Base-by-base conservation (phyloP, 371 early-diverging fungal species). In the Mortierella sp. region DNA sequence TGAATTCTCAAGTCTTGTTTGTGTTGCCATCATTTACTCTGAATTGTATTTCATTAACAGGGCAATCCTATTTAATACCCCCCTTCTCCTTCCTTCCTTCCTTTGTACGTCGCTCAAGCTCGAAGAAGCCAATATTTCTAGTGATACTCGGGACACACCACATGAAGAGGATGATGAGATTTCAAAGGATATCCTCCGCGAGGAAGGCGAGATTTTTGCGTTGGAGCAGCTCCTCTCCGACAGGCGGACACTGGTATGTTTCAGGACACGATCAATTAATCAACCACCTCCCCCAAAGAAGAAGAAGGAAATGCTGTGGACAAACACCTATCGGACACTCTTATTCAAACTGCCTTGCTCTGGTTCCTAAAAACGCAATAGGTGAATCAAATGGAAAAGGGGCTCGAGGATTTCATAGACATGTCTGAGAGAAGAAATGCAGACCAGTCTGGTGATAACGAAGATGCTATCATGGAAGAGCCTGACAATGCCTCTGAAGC, bases 141-240 rank as follows among this genome's bases (percentile, higher is more conserved):
- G 46, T 2, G 65, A 60, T 4, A 37, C 47, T 51, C 77, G 64
- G 44, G 77, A 61, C 16, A 57, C 57, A 43, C 37, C 16, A 9
- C 23, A 15, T 4, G 63, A 70, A 46, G 71, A 66, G 26, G 64
- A 50, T 11, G 67, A 60, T 11, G 75, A 66, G 12, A 51, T 75
- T 43, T 55, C 64, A 57, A 45, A 58, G 18, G 81, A 75, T 60
- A 68, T 75, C 37, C 52, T 58, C 21, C 65, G 81, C 1, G 76
- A 81, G 44, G 81, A 81, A 68, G 75, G 81, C 51, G 81, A 81
- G 66, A 72, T 81, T 48, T 75, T 69, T 66, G 76, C 72, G 9
- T 37, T 81, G 57, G 75, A 69, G 26, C 73, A 72, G 25, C 12
- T 72, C 4, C 23, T 81, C 21, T 60, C 69, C 16, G 81, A 81